Evolutionary conservation across 345 rosid species (phyloP).

Genomic region (Camelina laxa): DNA sequence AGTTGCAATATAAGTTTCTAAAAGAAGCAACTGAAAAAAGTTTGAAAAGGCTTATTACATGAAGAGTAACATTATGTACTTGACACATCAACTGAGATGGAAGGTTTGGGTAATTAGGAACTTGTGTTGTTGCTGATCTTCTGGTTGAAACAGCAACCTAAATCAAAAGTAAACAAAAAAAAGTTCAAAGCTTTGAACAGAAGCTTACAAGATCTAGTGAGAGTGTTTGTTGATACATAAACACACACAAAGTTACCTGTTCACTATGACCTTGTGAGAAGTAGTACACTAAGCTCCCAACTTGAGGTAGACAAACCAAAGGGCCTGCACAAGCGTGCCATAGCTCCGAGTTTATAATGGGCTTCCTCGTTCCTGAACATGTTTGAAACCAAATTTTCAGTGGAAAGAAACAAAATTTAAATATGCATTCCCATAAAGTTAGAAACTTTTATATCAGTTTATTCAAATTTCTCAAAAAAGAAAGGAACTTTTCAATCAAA

Average conservation of each 20-base stretch:
- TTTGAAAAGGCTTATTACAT: slow-evolving; percentile 58
- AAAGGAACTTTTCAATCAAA: not conserved
- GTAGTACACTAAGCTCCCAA: slow-evolving; percentile 90
- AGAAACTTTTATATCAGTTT: not conserved
- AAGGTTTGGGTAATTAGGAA: slow-evolving; percentile 95
- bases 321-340: slow-evolving; percentile 99
- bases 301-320: slow-evolving; percentile 89
- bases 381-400: not conserved
- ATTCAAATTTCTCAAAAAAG: not conserved
- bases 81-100: slow-evolving; percentile 96
- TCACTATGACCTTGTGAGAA: slow-evolving; percentile 99
- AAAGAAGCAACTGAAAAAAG: not conserved
- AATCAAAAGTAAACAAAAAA: not conserved
- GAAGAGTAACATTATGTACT: slow-evolving; percentile 88
- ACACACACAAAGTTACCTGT: slow-evolving; percentile 60
- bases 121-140: slow-evolving; percentile 83
- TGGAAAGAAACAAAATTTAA: not conserved
- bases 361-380: slow-evolving; percentile 66
- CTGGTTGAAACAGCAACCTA: slow-evolving; percentile 95
- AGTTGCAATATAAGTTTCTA: not conserved
- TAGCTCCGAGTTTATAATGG: slow-evolving; percentile 77
- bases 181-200: not conserved
- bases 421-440: not conserved
- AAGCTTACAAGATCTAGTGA: slow-evolving; percentile 11
- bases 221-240: not conserved